Evolutionary conservation across 2,329 filamentous ascomycete genomes (phyloP).

Genomic region (Aspergillus floridensis): DNA sequence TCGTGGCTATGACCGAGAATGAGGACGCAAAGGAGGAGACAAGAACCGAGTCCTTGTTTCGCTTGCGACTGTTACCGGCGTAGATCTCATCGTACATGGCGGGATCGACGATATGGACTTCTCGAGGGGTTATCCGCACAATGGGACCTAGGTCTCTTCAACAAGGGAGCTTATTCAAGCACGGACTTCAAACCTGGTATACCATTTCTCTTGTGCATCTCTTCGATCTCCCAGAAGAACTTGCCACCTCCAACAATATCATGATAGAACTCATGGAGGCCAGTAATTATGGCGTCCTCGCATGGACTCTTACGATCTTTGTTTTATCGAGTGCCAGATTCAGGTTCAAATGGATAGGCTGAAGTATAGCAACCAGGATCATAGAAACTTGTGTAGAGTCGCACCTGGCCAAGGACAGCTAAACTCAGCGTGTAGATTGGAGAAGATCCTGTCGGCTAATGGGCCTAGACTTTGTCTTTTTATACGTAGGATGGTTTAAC

Average conservation of each 20-base stretch:
- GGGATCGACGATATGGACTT: slow-evolving; percentile 36
- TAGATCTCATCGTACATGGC: slow-evolving; percentile 34
- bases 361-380: too few relatives aligned
- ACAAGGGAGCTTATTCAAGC: too few relatives aligned
- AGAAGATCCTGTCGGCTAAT: too few relatives aligned
- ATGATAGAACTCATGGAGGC: slow-evolving; percentile 34
- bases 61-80: slow-evolving; percentile 12
- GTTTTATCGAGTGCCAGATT: too few relatives aligned
- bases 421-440: too few relatives aligned
- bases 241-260: slow-evolving; percentile 30
- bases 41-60: slow-evolving; percentile 21
- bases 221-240: slow-evolving; percentile 26
- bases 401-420: too few relatives aligned
- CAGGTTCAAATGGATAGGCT: too few relatives aligned
- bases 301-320: too few relatives aligned
- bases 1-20: slow-evolving; percentile 29
- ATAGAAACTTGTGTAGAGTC: too few relatives aligned
- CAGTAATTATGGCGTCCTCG: slow-evolving; percentile 7
- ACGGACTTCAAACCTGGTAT: not conserved
- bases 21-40: slow-evolving; percentile 16
- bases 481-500: too few relatives aligned
- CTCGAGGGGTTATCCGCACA: slow-evolving; percentile 35
- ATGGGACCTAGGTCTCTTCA: slow-evolving; percentile 1
- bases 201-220: slow-evolving; percentile 38
- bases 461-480: too few relatives aligned